Evolutionary conservation across 495 filamentous ascomycete species (phyloP).

Genomic region (Tuber microsphaerosporum): DNA sequence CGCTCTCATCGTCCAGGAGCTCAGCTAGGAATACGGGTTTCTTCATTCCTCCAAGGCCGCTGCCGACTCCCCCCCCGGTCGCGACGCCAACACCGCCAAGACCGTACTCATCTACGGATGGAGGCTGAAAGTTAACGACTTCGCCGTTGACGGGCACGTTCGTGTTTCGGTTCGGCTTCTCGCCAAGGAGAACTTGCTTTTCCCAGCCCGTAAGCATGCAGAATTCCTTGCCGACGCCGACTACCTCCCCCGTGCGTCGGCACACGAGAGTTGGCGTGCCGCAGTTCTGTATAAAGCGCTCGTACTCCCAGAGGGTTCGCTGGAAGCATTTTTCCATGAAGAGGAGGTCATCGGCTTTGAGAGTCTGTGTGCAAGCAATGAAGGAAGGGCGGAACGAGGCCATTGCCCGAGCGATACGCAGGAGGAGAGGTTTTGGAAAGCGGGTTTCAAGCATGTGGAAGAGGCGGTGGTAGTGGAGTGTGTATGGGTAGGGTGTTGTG

Average conservation of each 20-base stretch:
- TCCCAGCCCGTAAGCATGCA: conserved; percentile 89
- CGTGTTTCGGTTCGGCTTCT: conserved; percentile 79
- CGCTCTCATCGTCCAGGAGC: conserved; percentile 85
- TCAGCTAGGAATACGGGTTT: conserved; percentile 86
- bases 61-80: conserved; percentile 43
- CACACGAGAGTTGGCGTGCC: conserved; percentile 88
- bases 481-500: conserved; percentile 83
- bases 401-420: conserved; percentile 77
- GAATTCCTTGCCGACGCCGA: conserved; percentile 89
- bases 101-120: conserved; percentile 41
- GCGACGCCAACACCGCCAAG: conserved; percentile 42
- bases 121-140: conserved; percentile 42
- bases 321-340: conserved; percentile 98
- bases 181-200: conserved; percentile 80
- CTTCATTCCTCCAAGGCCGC: conserved; percentile 30
- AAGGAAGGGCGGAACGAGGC: conserved; percentile 86
- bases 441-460: conserved; percentile 72
- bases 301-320: conserved; percentile 81
- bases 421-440: conserved; percentile 59
- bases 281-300: conserved; percentile 78
- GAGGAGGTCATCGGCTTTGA: conserved; percentile 79
- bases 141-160: conserved; percentile 55
- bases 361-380: conserved; percentile 73
- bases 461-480: conserved; percentile 78
- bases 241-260: conserved; percentile 84